Percentiles rank a stretch among this genome's conserved stretches.
Evolutionary conservation across 163 green algal species (phyloP).

Genomic region (Coccomyxa subellipsoidea): DNA sequence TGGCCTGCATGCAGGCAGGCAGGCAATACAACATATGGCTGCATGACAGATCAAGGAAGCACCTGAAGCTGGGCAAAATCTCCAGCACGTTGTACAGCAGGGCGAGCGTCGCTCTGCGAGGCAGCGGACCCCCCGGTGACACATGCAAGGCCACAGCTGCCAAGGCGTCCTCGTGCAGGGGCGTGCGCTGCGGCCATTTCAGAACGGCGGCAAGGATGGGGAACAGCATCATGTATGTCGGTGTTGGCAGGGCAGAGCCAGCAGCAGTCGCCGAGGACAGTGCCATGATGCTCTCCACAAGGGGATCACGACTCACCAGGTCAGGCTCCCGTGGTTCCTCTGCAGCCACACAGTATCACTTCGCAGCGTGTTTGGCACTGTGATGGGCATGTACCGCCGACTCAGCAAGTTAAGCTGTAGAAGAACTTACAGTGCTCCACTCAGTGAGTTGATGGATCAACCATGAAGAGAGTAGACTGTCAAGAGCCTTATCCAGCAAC

Average conservation of each 20-base stretch:
- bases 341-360: background rate
- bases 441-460: no score
- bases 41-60: background rate
- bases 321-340: background rate
- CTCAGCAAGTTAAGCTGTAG: no score
- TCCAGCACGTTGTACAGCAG: constrained; percentile 75
- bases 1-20: background rate
- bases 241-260: constrained; percentile 21
- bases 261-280: constrained; percentile 2
- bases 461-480: no score
- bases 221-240: constrained; percentile 49
- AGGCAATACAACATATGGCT: background rate
- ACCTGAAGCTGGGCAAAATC: constrained; percentile 67
- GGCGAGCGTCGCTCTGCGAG: constrained; percentile 18
- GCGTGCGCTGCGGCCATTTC: constrained; percentile 47
- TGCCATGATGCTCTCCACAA: constrained; percentile 5
- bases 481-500: no score
- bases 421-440: no score
- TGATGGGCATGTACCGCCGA: no score
- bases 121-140: constrained; percentile 14
- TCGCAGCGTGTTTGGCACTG: no score
- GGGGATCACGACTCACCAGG: background rate
- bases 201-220: constrained; percentile 55
- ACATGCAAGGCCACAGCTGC: constrained; percentile 55
- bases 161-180: constrained; percentile 71